Conservation (phyloP, 75 land plant genomes). For the Picea glauca region DNA sequence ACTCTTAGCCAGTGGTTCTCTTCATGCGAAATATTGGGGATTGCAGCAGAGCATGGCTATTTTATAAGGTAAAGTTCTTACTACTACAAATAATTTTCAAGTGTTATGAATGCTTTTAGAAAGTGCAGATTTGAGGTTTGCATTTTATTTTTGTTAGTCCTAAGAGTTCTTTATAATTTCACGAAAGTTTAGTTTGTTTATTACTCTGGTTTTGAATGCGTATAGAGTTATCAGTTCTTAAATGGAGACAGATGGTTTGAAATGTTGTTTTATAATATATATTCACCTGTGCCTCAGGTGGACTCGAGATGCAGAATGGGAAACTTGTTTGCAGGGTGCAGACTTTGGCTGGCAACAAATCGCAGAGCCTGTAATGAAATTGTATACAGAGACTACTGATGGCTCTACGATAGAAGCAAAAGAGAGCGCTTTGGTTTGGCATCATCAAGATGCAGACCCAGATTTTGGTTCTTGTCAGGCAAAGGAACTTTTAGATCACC, state of each 20-base stretch:
- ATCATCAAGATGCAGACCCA: conserved; percentile 71
- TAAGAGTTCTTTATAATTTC: neutral
- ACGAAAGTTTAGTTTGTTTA: neutral
- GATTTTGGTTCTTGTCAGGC: conserved; percentile 91
- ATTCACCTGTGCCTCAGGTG: conserved; percentile 30
- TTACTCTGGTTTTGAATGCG: neutral
- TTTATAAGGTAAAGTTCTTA: conserved; percentile 42
- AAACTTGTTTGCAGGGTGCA: conserved; percentile 45
- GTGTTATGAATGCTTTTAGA: neutral
- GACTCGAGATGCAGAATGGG: conserved; percentile 58
- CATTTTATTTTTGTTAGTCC: neutral
- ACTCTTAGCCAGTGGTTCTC: conserved; percentile 61
- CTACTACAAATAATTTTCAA: neutral
- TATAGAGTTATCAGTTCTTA: neutral
- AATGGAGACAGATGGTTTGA: neutral
- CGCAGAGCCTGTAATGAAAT: conserved; percentile 72
- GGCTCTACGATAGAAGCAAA: conserved; percentile 79
- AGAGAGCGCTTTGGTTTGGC: conserved; percentile 84
- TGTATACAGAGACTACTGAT: conserved; percentile 84
- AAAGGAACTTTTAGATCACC: conserved; percentile 84
- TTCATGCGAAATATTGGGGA: conserved; percentile 45
- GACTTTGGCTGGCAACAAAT: conserved; percentile 80
- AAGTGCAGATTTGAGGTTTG: neutral
- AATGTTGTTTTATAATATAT: neutral
- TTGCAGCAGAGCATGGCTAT: conserved; percentile 83